Conservation (phyloP, 129 eudicot genomes). For the Mikania micrantha region DNA sequence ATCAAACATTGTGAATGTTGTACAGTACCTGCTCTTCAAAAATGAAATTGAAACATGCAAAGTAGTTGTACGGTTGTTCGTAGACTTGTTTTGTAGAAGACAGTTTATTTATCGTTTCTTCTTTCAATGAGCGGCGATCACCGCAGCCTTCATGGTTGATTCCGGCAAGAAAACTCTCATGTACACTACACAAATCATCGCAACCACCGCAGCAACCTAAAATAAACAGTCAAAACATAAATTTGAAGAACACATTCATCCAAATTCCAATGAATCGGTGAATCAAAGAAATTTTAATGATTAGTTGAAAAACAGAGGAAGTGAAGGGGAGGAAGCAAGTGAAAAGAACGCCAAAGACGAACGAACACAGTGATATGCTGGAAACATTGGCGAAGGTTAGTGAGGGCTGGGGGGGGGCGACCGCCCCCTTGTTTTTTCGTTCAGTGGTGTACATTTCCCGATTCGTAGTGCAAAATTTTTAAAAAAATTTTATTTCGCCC, state of each 20-base stretch:
- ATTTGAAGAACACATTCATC: not conserved
- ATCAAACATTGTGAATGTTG: not conserved
- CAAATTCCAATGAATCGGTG: not conserved
- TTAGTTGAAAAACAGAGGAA: constrained; percentile 64
- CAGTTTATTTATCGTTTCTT: constrained; percentile 31
- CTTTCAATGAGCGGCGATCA: constrained; percentile 18
- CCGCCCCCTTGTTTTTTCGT: too few species aligned
- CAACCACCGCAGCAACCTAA: constrained; percentile 71
- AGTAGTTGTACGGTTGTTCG: constrained; percentile 40
- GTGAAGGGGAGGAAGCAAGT: constrained; percentile 74
- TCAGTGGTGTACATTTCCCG: too few species aligned
- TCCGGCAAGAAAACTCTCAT: constrained; percentile 78
- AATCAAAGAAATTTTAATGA: not conserved
- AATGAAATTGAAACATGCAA: constrained; percentile 48
- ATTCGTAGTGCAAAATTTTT: too few species aligned
- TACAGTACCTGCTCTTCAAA: constrained; percentile 61
- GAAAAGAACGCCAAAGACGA: constrained; percentile 68
- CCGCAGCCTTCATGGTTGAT: constrained; percentile 30
- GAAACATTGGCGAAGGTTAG: too few species aligned
- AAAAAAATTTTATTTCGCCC: too few species aligned
- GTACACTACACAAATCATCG: constrained; percentile 51
- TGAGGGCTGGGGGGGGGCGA: too few species aligned
- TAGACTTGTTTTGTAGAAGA: constrained; percentile 43
- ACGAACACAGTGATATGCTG: constrained; percentile 57
- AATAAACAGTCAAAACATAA: not conserved